phyloP scores from a whole-genome alignment of 768 basidiomycete genomes.

The Hypholoma fasciculare region DNA sequence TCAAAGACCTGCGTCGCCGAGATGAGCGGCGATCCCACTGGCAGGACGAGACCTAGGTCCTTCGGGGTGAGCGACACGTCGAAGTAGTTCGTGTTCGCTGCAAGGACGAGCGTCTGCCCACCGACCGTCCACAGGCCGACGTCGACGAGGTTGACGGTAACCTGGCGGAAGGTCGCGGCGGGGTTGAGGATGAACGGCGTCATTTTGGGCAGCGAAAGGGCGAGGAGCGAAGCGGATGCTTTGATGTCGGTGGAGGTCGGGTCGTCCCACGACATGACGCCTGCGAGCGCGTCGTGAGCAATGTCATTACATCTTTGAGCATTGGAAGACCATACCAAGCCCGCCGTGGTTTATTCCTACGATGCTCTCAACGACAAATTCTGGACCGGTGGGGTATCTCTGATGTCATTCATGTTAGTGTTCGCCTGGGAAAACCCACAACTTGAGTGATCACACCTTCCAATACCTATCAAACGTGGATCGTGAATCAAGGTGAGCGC shows the following conservation, averaged over 20 bases:
- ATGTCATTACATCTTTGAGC: not conserved
- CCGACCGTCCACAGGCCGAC: constrained; percentile 51
- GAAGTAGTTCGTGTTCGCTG: constrained; percentile 49
- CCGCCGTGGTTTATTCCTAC: constrained; percentile 73
- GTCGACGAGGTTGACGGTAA: constrained; percentile 42
- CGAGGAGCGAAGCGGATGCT: constrained; percentile 47
- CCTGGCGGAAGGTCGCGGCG: constrained; percentile 36
- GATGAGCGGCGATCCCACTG: not conserved
- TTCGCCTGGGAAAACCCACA: too few relatives aligned
- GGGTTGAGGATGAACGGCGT: constrained; percentile 47
- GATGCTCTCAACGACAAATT: constrained; percentile 66
- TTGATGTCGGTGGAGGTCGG: constrained; percentile 56
- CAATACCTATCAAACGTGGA: constrained; percentile 40
- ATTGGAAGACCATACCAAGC: constrained; percentile 35
- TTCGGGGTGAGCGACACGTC: constrained; percentile 29
- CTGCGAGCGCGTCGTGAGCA: constrained; percentile 16
- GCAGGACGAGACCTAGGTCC: constrained; percentile 26
- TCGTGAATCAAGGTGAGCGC: not conserved
- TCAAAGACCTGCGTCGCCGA: constrained; percentile 32
- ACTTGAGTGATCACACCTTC: constrained; percentile 30
- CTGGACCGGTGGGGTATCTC: constrained; percentile 64
- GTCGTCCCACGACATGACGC: constrained; percentile 55
- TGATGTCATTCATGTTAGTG: constrained; percentile 7
- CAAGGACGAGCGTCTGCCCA: constrained; percentile 44
- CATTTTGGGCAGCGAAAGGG: constrained; percentile 43